Percentiles rank a stretch among this genome's conserved stretches.
Evolutionary conservation across 441 rosid genomes (phyloP).

Genomic region (Hura crepitans): DNA sequence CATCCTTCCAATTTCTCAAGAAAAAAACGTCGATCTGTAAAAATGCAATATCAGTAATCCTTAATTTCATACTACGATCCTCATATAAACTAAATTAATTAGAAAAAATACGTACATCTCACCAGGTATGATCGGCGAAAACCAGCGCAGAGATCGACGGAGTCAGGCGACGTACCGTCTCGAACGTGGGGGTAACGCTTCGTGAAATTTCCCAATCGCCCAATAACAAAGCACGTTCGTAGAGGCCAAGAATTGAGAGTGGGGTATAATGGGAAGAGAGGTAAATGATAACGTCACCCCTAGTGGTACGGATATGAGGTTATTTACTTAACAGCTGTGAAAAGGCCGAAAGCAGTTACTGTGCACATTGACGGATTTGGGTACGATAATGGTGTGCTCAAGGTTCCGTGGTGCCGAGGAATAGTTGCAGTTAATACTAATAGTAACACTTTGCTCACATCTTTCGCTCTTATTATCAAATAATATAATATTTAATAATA

Average conservation of each 20-base stretch:
- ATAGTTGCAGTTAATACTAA: no score
- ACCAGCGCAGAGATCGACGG: slow-evolving; percentile 13
- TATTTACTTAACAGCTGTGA: not conserved
- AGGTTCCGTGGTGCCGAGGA: no score
- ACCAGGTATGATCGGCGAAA: slow-evolving; percentile 8
- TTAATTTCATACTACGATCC: not conserved
- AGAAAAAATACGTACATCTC: not conserved
- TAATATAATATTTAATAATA: not conserved
- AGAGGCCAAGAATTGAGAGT: not conserved
- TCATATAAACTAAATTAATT: not conserved
- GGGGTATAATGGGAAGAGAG: not conserved
- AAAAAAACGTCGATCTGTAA: not conserved
- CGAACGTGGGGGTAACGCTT: not conserved
- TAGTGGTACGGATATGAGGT: not conserved
- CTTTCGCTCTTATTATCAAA: not conserved
- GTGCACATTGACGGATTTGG: no score
- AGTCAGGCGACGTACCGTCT: not conserved
- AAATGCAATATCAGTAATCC: not conserved
- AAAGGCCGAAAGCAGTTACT: not conserved
- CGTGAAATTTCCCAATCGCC: not conserved
- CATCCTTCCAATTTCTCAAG: slow-evolving; percentile 37
- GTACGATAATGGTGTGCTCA: no score
- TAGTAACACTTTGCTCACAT: not conserved
- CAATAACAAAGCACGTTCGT: slow-evolving; percentile 3
- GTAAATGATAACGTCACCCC: slow-evolving; percentile 6